Evolutionary conservation across 768 basidiomycete species (phyloP), one percentile per base, ranked within the genome.

Genomic region (Amanita brunnescens): DNA sequence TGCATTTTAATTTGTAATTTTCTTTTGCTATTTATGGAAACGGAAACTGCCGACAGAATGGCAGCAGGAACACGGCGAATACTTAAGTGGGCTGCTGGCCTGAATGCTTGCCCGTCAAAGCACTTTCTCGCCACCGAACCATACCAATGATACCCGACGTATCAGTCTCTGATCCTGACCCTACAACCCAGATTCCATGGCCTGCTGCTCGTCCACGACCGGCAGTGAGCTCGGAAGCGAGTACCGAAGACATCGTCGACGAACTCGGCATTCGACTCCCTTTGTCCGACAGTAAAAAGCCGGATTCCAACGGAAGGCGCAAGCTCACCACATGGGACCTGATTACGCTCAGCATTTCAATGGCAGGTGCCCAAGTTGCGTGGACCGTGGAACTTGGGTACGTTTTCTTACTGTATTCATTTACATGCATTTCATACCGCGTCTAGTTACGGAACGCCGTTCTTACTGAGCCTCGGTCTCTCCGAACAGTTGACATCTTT

Each of bases 331-430:
- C 81, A 64, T 85, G 84, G 84, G 74, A 87, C 63, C 78, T 92
- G 52, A 76, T 91, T 59, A 87, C 87, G 2, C 71, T 92, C 58
- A 89, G 85, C 54, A 79, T 96, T 54, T 90, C 92, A 6, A 94
- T 98, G 88, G 91, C 83, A 39, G 95, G 95, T 13, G 90, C 88
- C 5, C 90, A 96, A 69, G 83, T 97, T 21, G 87, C 91, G 1
- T 97, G 94, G 94, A 95, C 92, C 1, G 87, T 96, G 3, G 92
- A 95, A 62, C 79, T 94, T 21, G 91, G 91, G 91, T 93, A 61
- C 57, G 85, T 68, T 42, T 33, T 20, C 38, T 43, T 18, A 18
- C 18, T 42, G 26, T 13, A 57, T 24, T 32, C 10, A 34, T 8
- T 21, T 21, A 23, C 47, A 56, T 52, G 50, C 48, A 52, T 59